phyloP scores from a whole-genome alignment of 345 rosid genomes.

The Heritiera littoralis region DNA sequence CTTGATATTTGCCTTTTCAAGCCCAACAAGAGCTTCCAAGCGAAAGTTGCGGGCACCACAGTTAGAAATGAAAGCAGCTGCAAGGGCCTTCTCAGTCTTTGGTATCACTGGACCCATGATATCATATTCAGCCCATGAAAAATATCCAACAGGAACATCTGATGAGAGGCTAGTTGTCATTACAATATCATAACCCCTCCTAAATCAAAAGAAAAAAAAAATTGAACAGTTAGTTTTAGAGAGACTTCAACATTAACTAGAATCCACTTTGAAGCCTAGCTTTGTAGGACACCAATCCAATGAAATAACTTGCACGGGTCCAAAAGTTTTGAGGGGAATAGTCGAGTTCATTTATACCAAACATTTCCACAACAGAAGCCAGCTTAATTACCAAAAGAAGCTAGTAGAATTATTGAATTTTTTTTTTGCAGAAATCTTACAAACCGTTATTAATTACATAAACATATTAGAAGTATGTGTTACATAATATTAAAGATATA shows the following conservation, averaged over 20 bases:
- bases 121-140: conserved; percentile 98
- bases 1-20: conserved; percentile 55
- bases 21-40: conserved; percentile 75
- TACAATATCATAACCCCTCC: conserved; percentile 72
- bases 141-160: conserved; percentile 98
- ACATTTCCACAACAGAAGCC: neutral
- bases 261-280: conserved; percentile 9
- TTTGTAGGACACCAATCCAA: neutral
- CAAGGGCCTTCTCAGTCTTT: conserved; percentile 78
- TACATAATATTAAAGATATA: neutral
- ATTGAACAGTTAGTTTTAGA: conserved; percentile 10
- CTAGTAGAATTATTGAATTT: neutral
- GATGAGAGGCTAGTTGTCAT: conserved; percentile 99
- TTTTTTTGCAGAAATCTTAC: neutral
- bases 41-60: conserved; percentile 92
- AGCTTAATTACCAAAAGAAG: conserved; percentile 6
- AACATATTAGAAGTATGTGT: conserved; percentile 1
- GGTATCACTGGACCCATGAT: conserved; percentile 88
- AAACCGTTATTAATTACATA: neutral
- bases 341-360: neutral
- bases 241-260: neutral
- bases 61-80: conserved; percentile 97
- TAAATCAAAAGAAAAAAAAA: conserved; percentile 30
- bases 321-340: neutral
- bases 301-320: neutral